Evolutionary conservation across 441 rosid genomes (phyloP).

Genomic region (Gossypium aridum): DNA sequence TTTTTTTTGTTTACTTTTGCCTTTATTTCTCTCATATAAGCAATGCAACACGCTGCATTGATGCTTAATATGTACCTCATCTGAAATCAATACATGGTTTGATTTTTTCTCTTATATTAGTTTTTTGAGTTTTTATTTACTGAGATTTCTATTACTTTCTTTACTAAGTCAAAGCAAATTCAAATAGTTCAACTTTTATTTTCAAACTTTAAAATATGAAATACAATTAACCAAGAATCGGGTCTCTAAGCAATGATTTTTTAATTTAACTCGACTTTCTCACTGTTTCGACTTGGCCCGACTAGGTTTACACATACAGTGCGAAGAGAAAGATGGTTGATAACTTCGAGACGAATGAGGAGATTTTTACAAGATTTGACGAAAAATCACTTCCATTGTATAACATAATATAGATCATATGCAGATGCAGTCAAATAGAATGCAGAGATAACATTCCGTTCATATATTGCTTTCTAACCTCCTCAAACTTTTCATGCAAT

Average conservation of each 20-base stretch:
- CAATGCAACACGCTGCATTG: not conserved
- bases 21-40: not conserved
- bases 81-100: not conserved
- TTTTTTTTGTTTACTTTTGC: not conserved
- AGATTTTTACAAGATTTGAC: not conserved
- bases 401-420: not conserved
- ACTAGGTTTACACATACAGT: not conserved
- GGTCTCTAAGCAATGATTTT: not conserved
- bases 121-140: not conserved
- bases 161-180: not conserved
- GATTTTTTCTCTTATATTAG: not conserved
- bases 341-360: not conserved
- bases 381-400: not conserved
- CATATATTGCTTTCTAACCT: conserved; percentile 39
- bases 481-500: conserved; percentile 38
- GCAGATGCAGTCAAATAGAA: conserved; percentile 5
- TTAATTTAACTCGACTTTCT: not conserved
- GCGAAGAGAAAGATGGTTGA: not conserved
- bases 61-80: not conserved
- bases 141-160: not conserved
- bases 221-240: not conserved
- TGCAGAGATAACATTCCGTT: conserved; percentile 55
- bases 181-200: not conserved
- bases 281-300: not conserved
- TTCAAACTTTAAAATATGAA: not conserved